Conservation (phyloP, 441 rosid genomes). For the Euphorbia corollata region DNA sequence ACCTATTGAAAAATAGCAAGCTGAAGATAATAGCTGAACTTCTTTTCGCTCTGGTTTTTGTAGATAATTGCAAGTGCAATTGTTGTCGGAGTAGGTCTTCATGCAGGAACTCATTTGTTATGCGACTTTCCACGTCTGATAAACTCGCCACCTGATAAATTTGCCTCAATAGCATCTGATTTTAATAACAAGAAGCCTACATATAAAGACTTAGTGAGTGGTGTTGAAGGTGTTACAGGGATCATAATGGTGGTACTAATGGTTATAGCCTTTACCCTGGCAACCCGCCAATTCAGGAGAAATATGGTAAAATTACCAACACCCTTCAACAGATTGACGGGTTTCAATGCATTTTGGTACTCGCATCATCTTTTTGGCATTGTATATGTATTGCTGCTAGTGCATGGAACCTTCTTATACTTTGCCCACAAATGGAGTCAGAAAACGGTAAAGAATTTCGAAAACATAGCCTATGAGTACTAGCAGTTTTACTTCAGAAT, state of each 20-base stretch:
- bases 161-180: conserved; percentile 46
- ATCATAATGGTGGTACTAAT: conserved; percentile 65
- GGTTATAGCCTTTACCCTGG: conserved; percentile 59
- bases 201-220: conserved; percentile 47
- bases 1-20: neutral
- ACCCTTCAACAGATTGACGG: conserved; percentile 73
- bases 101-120: conserved; percentile 65
- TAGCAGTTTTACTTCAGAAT: neutral
- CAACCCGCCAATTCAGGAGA: conserved; percentile 57
- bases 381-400: conserved; percentile 69
- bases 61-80: conserved; percentile 80
- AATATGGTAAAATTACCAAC: conserved; percentile 63
- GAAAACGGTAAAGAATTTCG: conserved; percentile 52
- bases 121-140: conserved; percentile 78
- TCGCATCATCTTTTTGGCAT: conserved; percentile 76
- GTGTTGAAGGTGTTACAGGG: conserved; percentile 74
- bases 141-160: conserved; percentile 48
- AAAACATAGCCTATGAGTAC: neutral
- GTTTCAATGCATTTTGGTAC: conserved; percentile 97
- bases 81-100: conserved; percentile 57
- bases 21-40: neutral
- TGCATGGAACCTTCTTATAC: conserved; percentile 74
- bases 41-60: neutral
- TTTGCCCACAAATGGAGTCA: conserved; percentile 56
- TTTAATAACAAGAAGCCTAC: conserved; percentile 57